phyloP scores from a whole-genome alignment of 495 filamentous ascomycete genomes.

The Bombardia bombarda region DNA sequence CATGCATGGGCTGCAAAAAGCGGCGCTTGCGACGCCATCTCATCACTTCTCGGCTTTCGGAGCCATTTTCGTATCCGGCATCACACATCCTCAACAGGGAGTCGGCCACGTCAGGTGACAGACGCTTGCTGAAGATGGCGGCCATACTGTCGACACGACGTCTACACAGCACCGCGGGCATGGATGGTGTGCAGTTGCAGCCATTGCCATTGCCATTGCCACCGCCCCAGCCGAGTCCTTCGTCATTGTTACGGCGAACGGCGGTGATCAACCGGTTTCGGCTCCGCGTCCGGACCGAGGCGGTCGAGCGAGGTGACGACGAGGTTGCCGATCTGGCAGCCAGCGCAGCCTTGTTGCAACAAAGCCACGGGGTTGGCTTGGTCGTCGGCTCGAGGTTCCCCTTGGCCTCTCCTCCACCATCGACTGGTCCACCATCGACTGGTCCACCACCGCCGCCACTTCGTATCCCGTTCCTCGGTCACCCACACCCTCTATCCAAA shows the following conservation, averaged over 20 bases:
- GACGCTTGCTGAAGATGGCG: constrained; percentile 37
- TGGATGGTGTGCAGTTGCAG: not conserved
- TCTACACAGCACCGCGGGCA: not conserved
- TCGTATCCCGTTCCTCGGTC: constrained; percentile 2
- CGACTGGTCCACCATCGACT: not conserved
- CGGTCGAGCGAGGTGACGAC: constrained; percentile 6
- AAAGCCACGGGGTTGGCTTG: constrained; percentile 2
- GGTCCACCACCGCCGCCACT: too few species aligned
- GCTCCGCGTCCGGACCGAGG: constrained; percentile 11
- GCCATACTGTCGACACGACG: constrained; percentile 20
- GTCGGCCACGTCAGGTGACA: constrained; percentile 33
- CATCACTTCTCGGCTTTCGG: constrained; percentile 61
- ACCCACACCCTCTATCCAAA: not conserved
- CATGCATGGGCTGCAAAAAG: constrained; percentile 50
- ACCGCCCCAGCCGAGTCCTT: constrained; percentile 3
- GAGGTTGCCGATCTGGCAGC: constrained; percentile 5
- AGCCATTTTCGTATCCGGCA: constrained; percentile 58
- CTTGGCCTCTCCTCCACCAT: not conserved
- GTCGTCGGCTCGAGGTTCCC: constrained; percentile 6
- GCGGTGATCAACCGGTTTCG: constrained; percentile 25
- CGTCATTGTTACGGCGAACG: constrained; percentile 19
- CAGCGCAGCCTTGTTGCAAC: constrained; percentile 13
- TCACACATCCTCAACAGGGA: constrained; percentile 59
- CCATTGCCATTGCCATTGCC: constrained; percentile 7
- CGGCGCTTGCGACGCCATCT: constrained; percentile 54